These are phyloP conservation scores for Venturiaceae sp. DNA, from an alignment of 2,329 filamentous ascomycete species.

Conservation along the genomic window DNA sequence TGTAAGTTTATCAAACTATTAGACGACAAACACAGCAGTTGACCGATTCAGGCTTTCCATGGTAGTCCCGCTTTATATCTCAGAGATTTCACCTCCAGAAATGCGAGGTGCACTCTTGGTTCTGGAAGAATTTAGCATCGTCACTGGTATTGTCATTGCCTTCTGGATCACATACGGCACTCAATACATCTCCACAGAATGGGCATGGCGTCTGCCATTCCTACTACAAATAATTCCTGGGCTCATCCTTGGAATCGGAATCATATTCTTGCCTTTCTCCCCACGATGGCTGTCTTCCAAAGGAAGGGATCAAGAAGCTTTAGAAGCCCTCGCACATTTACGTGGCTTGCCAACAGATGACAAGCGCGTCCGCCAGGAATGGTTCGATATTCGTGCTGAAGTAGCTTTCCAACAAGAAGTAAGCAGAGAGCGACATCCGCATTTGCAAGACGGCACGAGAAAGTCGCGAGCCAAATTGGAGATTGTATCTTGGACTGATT, in stretches of 20 bases:
- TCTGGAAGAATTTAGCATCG: slow-evolving; percentile 37
- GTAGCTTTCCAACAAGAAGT: slow-evolving; percentile 41
- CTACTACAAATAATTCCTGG: slow-evolving; percentile 35
- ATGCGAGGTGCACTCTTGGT: slow-evolving; percentile 39
- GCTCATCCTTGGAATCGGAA: slow-evolving; percentile 27
- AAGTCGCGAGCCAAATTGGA: slow-evolving; percentile 33
- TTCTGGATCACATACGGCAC: slow-evolving; percentile 48
- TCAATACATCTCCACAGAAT: slow-evolving; percentile 29
- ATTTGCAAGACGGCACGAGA: slow-evolving; percentile 17
- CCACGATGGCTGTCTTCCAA: slow-evolving; percentile 44
- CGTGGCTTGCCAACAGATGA: slow-evolving; percentile 40
- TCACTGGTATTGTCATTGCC: slow-evolving; percentile 38
- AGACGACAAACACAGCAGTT: neutral
- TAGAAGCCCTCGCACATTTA: slow-evolving; percentile 37
- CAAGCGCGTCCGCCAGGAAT: slow-evolving; percentile 41
- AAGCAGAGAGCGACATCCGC: slow-evolving; percentile 26
- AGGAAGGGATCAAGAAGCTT: slow-evolving; percentile 37
- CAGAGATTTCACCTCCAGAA: slow-evolving; percentile 40
- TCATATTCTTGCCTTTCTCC: slow-evolving; percentile 43
- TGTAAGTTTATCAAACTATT: slow-evolving; percentile 24
- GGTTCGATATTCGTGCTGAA: slow-evolving; percentile 43
- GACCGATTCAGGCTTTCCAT: slow-evolving; percentile 8
- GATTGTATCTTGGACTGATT: slow-evolving; percentile 34
- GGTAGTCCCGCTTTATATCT: slow-evolving; percentile 44
- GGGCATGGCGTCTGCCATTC: slow-evolving; percentile 38